Base-by-base conservation (phyloP, 805 yeast genomes). In the Metschnikowia santaceciliae region DNA sequence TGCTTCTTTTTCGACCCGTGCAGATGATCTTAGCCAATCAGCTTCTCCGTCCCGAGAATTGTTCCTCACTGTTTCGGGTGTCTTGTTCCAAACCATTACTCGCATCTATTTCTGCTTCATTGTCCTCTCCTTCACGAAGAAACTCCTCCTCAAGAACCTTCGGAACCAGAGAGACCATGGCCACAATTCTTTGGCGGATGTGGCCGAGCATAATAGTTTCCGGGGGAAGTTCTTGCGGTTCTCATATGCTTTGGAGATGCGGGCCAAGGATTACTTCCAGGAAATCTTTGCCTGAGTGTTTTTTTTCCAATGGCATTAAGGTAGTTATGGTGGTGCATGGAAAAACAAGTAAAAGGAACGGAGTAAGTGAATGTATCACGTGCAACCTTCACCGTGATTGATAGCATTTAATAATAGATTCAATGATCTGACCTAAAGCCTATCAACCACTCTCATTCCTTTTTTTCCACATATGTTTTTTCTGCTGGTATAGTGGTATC, bases 101-200 rank as follows among this genome's bases (percentile, higher is more conserved):
- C 76, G 91, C 57, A 47, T 83, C 22, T 87, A 87, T 67, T 84
- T 82, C 67, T 79, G 81, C 38, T 66, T 81, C 53, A 73, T 84
- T 11, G 60, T 86, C 22, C 61, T 83, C 1, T 78, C 89, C 2
- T 86, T 83, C 63, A 78, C 83, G 41, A 80, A 77, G 57, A 78
- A 76, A 53, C 70, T 86, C 58, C 65, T 84, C 48, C 75, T 77
- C 51, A 76, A 67, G 53, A 58, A 61, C 15, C 48, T 60, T 17
- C 58, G 52, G 32, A 67, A 63, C 38, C 62, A 59, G 45, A 57
- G 62, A n/a, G 56, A 49, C 42, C 54, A 60, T 43, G 64, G 59
- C 22, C 50, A 59, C 34, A 60, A 53, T 30, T 61, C 64, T n/a
- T 63, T 63, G 41, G 67, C 61, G 38, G 68, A 63, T 44, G 66